These are phyloP conservation scores for Corymbia citriodora DNA, from an alignment of 441 rosid species.

Conservation along the genomic window DNA sequence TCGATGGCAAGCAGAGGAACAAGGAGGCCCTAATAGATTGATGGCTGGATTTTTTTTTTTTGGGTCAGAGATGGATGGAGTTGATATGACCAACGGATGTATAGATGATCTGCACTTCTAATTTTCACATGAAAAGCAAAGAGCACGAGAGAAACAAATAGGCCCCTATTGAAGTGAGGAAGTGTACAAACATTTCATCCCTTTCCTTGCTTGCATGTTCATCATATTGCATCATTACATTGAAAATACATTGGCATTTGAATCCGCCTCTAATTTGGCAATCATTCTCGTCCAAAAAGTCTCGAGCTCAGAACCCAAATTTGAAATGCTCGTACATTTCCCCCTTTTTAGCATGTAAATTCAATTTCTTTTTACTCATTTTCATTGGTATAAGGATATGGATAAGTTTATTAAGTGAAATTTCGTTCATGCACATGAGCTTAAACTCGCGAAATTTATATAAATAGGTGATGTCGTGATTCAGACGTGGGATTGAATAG, in stretches of 20 bases:
- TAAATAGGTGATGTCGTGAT: background rate
- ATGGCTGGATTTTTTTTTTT: background rate
- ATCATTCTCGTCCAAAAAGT: background rate
- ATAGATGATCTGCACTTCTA: background rate
- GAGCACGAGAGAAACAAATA: background rate
- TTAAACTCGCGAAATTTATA: background rate
- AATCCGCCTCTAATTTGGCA: background rate
- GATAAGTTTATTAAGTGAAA: fast-evolving
- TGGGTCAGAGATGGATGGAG: background rate
- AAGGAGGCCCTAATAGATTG: background rate
- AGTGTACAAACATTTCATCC: background rate
- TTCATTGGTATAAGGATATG: fast-evolving
- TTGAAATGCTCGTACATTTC: background rate
- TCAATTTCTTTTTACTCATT: fast-evolving
- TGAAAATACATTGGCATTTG: background rate
- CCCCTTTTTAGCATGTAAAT: background rate
- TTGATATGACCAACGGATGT: background rate
- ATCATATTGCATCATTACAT: background rate
- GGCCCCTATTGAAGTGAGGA: fast-evolving
- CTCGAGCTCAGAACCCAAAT: fast-evolving
- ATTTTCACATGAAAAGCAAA: background rate
- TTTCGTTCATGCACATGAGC: fast-evolving
- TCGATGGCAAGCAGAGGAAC: background rate
- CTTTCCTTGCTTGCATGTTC: background rate
- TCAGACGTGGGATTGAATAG: fast-evolving